A percentile compares a stretch with the other conserved stretches of the same genome.
Conservation (phyloP, 305 asterid genomes). For the Fraxinus baroniana region DNA sequence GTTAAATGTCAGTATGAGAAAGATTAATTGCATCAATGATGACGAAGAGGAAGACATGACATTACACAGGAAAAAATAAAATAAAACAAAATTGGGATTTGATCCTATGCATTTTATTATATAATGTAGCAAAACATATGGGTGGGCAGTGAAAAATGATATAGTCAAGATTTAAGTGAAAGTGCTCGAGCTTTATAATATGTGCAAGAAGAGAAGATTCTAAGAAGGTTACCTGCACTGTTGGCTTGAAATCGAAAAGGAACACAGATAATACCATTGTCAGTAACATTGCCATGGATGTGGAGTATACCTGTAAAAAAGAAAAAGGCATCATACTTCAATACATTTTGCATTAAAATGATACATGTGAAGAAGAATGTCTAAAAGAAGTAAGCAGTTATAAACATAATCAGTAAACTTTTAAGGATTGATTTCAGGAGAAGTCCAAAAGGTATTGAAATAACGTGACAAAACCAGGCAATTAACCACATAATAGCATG, state of each 20-base stretch:
- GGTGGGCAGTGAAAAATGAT: not conserved
- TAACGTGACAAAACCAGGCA: not conserved
- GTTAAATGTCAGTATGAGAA: not conserved
- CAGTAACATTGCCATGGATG: slow-evolving; percentile 97
- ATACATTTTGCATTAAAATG: not conserved
- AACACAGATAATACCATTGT: slow-evolving; percentile 79
- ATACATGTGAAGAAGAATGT: not conserved
- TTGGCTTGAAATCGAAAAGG: slow-evolving; percentile 87
- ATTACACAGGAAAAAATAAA: not conserved
- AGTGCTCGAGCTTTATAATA: slow-evolving; percentile 1
- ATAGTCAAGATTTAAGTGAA: slow-evolving; percentile 7
- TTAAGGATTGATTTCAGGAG: not conserved
- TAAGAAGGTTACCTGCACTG: slow-evolving; percentile 56
- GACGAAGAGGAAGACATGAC: not conserved
- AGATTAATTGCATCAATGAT: not conserved
- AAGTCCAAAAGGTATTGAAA: not conserved
- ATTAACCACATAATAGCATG: not conserved
- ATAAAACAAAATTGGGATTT: not conserved
- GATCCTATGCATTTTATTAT: not conserved
- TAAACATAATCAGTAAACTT: not conserved
- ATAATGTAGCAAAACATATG: not conserved
- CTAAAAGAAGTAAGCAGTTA: not conserved
- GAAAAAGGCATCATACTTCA: not conserved
- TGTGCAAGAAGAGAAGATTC: slow-evolving; percentile 2
- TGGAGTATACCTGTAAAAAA: slow-evolving; percentile 72